Percentiles rank a stretch among this genome's conserved stretches.
Conservation (phyloP, 1,284 basidiomycete species). For the Puccinia polysora region DNA sequence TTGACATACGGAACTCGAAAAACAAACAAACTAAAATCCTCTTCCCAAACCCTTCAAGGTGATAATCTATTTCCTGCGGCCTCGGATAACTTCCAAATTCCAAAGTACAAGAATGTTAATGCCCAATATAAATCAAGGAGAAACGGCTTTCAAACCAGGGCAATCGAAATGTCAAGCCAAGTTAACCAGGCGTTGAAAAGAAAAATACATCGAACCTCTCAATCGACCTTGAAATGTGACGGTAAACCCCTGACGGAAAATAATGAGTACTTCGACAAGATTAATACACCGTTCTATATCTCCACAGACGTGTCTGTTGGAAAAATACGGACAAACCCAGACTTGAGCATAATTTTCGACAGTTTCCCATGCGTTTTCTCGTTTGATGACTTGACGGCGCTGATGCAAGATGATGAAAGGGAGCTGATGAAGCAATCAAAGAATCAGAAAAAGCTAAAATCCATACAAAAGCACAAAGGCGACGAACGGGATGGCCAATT, state of each 20-base stretch:
- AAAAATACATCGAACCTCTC: not conserved
- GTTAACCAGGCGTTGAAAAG: not conserved
- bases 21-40: no score
- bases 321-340: no score
- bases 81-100: no score
- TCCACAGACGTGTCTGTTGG: slow-evolving; percentile 64
- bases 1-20: no score
- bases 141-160: no score
- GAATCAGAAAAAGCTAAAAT: slow-evolving; percentile 3
- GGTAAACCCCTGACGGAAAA: slow-evolving; percentile 45
- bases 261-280: slow-evolving; percentile 54
- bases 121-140: no score
- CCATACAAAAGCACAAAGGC: slow-evolving; percentile 19
- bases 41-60: no score
- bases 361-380: slow-evolving; percentile 66
- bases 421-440: no score
- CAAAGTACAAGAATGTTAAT: not conserved
- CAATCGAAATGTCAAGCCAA: not conserved
- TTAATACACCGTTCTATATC: slow-evolving; percentile 66
- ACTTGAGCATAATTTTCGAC: no score
- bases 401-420: no score
- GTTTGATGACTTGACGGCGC: slow-evolving; percentile 59
- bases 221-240: slow-evolving; percentile 32
- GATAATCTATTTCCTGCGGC: no score
- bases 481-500: no score